A percentile compares a stretch with the other conserved stretches of the same genome.
These are phyloP conservation scores for Xenoacremonium recifei DNA, from an alignment of 2,329 filamentous ascomycete species.

Conservation along the genomic window DNA sequence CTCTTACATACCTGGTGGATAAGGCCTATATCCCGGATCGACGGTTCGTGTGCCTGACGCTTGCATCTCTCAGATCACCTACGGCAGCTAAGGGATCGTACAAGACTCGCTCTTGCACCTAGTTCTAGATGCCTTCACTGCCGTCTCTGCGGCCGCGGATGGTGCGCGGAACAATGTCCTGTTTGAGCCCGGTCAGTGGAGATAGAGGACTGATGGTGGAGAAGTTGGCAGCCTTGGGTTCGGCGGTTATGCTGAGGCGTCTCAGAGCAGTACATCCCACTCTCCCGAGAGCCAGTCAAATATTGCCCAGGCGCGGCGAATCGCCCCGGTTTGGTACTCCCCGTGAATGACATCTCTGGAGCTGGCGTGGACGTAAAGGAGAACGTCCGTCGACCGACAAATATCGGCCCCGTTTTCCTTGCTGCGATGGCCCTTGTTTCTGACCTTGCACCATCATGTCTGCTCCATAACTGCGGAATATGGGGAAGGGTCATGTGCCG, in stretches of 20 bases:
- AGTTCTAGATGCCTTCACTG: slow-evolving; percentile 6
- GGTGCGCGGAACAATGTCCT: slow-evolving; percentile 13
- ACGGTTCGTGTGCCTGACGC: not conserved
- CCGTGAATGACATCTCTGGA: not conserved
- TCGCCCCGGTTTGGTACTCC: not conserved
- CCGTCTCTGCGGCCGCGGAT: slow-evolving; percentile 10
- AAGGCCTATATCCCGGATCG: not conserved
- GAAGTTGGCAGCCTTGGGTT: slow-evolving; percentile 7
- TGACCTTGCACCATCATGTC: slow-evolving; percentile 1
- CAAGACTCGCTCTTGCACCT: not conserved
- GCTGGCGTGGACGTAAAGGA: not conserved
- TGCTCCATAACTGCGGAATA: not conserved
- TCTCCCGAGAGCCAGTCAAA: not conserved
- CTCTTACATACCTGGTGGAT: not conserved
- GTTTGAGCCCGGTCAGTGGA: too few relatives aligned
- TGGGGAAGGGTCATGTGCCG: not conserved
- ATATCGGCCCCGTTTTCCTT: slow-evolving; percentile 13
- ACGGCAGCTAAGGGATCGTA: slow-evolving; percentile 5
- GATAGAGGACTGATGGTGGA: slow-evolving; percentile 10
- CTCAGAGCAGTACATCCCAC: not conserved
- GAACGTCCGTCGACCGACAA: slow-evolving; percentile 12
- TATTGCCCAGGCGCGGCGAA: not conserved
- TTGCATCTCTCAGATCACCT: not conserved
- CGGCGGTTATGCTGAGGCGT: slow-evolving; percentile 11
- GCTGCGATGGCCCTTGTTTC: not conserved